These are phyloP conservation scores for Friedmanniomyces simplex DNA, from an alignment of 495 filamentous ascomycete species.

Conservation along the genomic window DNA sequence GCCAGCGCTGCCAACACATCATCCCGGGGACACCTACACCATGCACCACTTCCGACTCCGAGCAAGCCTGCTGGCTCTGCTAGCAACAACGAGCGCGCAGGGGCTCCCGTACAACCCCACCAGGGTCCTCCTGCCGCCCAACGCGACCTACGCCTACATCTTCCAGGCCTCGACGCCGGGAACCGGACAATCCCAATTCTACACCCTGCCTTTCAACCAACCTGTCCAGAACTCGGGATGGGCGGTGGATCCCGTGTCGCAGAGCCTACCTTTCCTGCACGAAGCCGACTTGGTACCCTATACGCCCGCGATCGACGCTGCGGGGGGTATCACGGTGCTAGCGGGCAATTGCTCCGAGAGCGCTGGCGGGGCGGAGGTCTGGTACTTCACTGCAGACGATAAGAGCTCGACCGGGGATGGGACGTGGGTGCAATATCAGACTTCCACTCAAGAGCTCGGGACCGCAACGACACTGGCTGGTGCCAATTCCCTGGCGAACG, in stretches of 20 bases:
- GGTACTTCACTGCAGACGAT: conserved; percentile 42
- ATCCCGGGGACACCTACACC: background rate
- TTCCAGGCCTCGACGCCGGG: conserved; percentile 40
- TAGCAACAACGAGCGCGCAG: conserved; percentile 13
- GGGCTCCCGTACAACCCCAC: conserved; percentile 66
- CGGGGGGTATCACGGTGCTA: conserved; percentile 59
- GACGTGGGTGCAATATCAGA: conserved; percentile 40
- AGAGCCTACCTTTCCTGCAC: conserved; percentile 55
- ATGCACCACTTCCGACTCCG: background rate
- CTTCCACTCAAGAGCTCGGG: conserved; percentile 26
- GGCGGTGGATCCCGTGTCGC: conserved; percentile 45
- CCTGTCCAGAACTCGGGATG: conserved; percentile 43
- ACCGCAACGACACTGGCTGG: conserved; percentile 32
- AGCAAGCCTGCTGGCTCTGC: conserved; percentile 13
- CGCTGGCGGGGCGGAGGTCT: conserved; percentile 37
- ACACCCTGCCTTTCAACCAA: conserved; percentile 53
- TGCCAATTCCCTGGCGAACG: conserved; percentile 57
- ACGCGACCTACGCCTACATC: conserved; percentile 49
- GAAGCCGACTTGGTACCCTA: conserved; percentile 39
- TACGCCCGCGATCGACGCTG: conserved; percentile 50
- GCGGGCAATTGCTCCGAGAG: conserved; percentile 53
- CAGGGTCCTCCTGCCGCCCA: conserved; percentile 46
- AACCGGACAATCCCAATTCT: conserved; percentile 39
- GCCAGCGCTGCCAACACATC: background rate
- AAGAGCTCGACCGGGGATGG: conserved; percentile 40